These are phyloP conservation scores for Rhizopus delemar DNA, from an alignment of 371 early-diverging fungal species.

Conservation along the genomic window DNA sequence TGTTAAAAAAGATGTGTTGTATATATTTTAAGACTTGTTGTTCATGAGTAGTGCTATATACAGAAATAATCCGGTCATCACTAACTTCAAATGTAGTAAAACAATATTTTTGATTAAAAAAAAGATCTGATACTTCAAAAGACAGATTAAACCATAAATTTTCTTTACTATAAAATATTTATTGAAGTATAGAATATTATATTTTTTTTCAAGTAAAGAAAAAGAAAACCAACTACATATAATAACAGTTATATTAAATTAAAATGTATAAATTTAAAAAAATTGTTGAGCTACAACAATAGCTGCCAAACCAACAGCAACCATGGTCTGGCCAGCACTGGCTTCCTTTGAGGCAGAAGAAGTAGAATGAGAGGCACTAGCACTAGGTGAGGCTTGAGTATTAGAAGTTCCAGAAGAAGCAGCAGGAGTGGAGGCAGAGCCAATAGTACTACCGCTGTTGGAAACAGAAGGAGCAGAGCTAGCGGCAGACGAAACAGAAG, in stretches of 20 bases:
- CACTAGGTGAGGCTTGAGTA: slow-evolving; percentile 1
- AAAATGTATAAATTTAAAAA: slow-evolving; percentile 16
- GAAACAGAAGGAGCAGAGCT: not conserved
- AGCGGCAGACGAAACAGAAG: slow-evolving; percentile 12
- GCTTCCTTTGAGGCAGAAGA: slow-evolving; percentile 18
- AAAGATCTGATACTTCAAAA: not conserved
- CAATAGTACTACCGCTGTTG: not conserved
- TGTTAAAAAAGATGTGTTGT: too few relatives aligned
- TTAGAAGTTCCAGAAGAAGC: slow-evolving; percentile 13
- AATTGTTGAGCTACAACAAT: slow-evolving; percentile 21
- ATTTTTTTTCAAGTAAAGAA: not conserved
- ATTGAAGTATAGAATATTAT: too few relatives aligned
- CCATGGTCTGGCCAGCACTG: slow-evolving; percentile 9
- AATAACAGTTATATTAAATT: slow-evolving; percentile 4
- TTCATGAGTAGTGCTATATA: too few relatives aligned
- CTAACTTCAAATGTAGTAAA: too few relatives aligned
- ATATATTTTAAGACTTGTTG: too few relatives aligned
- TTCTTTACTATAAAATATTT: not conserved
- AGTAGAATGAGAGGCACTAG: slow-evolving; percentile 6
- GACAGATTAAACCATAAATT: not conserved
- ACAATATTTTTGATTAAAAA: too few relatives aligned
- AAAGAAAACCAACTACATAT: slow-evolving; percentile 9
- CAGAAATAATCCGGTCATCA: too few relatives aligned
- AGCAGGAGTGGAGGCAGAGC: slow-evolving; percentile 7
- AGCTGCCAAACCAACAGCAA: slow-evolving; percentile 20